These are phyloP conservation scores for Novymonas esmeraldas DNA, from an alignment of 208 protist genomes.

Conservation along the genomic window DNA sequence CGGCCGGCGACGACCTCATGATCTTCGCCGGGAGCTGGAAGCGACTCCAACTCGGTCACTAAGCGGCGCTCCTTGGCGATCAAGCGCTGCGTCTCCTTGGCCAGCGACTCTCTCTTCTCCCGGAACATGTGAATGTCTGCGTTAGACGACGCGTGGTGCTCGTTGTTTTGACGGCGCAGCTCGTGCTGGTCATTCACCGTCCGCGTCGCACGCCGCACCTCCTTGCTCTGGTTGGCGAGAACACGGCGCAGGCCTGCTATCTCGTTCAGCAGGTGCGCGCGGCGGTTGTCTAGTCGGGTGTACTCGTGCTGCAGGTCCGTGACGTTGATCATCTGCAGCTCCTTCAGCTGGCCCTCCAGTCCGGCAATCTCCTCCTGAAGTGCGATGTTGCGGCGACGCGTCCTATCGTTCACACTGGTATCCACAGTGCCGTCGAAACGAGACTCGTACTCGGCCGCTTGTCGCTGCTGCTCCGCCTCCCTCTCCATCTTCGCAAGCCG, in stretches of 20 bases:
- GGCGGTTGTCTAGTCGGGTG: slow-evolving; percentile 54
- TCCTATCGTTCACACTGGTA: slow-evolving; percentile 40
- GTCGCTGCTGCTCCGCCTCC: slow-evolving; percentile 40
- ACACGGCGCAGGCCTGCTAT: slow-evolving; percentile 77
- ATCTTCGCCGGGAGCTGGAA: slow-evolving; percentile 32
- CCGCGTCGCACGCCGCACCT: slow-evolving; percentile 65
- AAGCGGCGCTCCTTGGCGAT: slow-evolving; percentile 33
- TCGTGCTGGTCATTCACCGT: slow-evolving; percentile 51
- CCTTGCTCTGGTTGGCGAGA: slow-evolving; percentile 73
- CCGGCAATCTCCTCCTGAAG: slow-evolving; percentile 61
- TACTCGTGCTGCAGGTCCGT: slow-evolving; percentile 77
- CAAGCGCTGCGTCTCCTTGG: slow-evolving; percentile 34
- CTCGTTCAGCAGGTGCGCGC: slow-evolving; percentile 77
- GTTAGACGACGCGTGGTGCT: slow-evolving; percentile 55
- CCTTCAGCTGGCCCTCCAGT: slow-evolving; percentile 55
- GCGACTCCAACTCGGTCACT: slow-evolving; percentile 23
- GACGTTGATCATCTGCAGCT: slow-evolving; percentile 60
- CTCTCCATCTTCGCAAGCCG: slow-evolving; percentile 53
- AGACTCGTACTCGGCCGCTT: slow-evolving; percentile 17
- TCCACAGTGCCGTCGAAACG: slow-evolving; percentile 33
- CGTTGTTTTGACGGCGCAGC: slow-evolving; percentile 65
- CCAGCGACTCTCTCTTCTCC: slow-evolving; percentile 55
- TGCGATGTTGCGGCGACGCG: slow-evolving; percentile 50
- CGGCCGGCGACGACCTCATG: slow-evolving; percentile 32
- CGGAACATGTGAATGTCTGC: slow-evolving; percentile 77